Conservation (phyloP, 2,329 filamentous ascomycete genomes). For the Exophiala oligosperma region DNA sequence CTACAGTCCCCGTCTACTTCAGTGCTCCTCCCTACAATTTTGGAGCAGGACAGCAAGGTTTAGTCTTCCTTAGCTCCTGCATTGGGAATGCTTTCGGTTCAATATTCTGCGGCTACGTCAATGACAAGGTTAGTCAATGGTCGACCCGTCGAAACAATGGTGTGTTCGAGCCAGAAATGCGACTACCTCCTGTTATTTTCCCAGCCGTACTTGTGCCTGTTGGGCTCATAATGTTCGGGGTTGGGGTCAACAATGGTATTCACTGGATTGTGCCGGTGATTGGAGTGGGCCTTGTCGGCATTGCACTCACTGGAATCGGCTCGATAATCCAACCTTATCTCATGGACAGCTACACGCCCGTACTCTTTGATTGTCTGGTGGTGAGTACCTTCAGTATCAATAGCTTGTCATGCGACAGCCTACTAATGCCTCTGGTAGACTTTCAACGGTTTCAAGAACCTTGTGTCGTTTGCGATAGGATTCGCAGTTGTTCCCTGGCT, state of each 20-base stretch:
- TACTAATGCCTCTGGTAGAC: background rate
- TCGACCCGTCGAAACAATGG: constrained; percentile 54
- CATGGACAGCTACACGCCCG: background rate
- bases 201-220: background rate
- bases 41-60: constrained; percentile 41
- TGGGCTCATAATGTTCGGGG: constrained; percentile 52
- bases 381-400: background rate
- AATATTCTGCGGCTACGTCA: constrained; percentile 48
- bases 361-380: background rate
- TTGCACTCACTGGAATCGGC: background rate
- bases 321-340: background rate
- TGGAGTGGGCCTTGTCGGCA: background rate
- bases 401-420: too few relatives aligned
- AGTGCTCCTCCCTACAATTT: constrained; percentile 31
- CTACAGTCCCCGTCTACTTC: constrained; percentile 1
- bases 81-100: constrained; percentile 52
- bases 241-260: constrained; percentile 56
- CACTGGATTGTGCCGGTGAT: constrained; percentile 35
- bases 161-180: constrained; percentile 60
- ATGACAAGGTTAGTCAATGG: constrained; percentile 35
- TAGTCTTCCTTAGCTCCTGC: constrained; percentile 53
- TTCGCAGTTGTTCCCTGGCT: constrained; percentile 10
- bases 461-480: constrained; percentile 7
- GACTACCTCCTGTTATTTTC: constrained; percentile 49
- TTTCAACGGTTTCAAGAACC: constrained; percentile 13